A percentile compares a stretch with the other conserved stretches of the same genome.
Evolutionary conservation across 805 yeast species (phyloP).

Genomic region (Yamadazyma philogaea): DNA sequence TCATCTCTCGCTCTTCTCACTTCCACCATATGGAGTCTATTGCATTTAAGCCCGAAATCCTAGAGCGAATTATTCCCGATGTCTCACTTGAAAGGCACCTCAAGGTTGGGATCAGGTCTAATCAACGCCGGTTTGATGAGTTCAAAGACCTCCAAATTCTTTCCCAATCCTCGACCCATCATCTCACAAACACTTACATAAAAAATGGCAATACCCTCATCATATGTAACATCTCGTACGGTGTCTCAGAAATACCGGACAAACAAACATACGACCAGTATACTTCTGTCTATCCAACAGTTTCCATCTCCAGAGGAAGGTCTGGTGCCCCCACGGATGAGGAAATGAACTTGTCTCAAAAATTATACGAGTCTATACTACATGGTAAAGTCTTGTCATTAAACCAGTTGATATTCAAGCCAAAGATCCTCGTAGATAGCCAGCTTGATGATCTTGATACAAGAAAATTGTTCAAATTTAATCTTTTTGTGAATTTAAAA

Average conservation of each 20-base stretch:
- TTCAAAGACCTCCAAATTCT: conserved; percentile 54
- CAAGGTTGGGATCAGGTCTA: conserved; percentile 72
- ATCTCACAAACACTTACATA: conserved; percentile 10
- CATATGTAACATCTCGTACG: conserved; percentile 11
- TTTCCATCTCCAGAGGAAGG: conserved; percentile 73
- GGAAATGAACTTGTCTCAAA: conserved; percentile 73
- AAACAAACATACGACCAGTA: conserved; percentile 16
- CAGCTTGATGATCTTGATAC: conserved; percentile 5
- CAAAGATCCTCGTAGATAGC: conserved; percentile 20
- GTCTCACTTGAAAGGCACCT: conserved; percentile 76
- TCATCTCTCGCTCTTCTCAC: not conserved
- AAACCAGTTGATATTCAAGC: conserved; percentile 26
- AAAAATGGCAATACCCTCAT: conserved; percentile 15
- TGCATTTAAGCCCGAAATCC: conserved; percentile 74
- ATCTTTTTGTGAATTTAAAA: conserved; percentile 68
- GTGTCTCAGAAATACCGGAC: conserved; percentile 5
- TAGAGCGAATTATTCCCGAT: conserved; percentile 85
- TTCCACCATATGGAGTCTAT: conserved; percentile 27
- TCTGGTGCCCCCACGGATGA: conserved; percentile 81
- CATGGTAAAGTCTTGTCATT: conserved; percentile 52
- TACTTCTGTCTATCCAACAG: conserved; percentile 60
- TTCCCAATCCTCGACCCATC: conserved; percentile 18
- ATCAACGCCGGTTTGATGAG: conserved; percentile 66
- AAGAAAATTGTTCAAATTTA: conserved; percentile 32
- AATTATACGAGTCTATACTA: conserved; percentile 55